These are phyloP conservation scores for Yamadazyma phyllophila DNA, from an alignment of 805 yeast species.

Conservation along the genomic window DNA sequence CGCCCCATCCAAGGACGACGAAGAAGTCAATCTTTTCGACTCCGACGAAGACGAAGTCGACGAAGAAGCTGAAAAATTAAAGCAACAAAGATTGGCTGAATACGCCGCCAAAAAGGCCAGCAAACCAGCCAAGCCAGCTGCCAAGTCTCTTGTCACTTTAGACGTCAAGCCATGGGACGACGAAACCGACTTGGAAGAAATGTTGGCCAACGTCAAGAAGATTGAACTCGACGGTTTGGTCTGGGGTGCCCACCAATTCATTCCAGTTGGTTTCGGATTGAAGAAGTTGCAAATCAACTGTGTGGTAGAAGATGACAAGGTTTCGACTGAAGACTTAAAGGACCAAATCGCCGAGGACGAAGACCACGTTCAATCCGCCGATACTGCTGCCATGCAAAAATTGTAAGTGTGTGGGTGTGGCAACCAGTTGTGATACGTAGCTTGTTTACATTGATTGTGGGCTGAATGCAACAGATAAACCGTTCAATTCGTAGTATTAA, in stretches of 20 bases:
- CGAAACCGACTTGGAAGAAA: constrained; percentile 90
- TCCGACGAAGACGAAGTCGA: constrained; percentile 93
- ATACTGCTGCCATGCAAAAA: constrained; percentile 97
- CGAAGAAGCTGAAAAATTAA: constrained; percentile 94
- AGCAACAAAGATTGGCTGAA: constrained; percentile 96
- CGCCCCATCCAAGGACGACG: constrained; percentile 59
- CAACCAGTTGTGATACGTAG: too few relatives aligned
- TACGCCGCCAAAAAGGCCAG: constrained; percentile 97
- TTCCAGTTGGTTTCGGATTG: constrained; percentile 99
- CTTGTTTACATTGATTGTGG: too few relatives aligned
- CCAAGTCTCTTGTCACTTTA: constrained; percentile 93
- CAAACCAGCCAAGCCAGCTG: constrained; percentile 97
- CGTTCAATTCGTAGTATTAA: too few relatives aligned
- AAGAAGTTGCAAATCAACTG: constrained; percentile 98
- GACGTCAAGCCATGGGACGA: constrained; percentile 99
- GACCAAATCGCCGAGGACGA: constrained; percentile 80
- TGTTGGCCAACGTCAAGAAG: constrained; percentile 82
- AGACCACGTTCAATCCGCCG: constrained; percentile 99
- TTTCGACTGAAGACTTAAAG: constrained; percentile 88
- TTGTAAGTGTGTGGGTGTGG: constrained; percentile 48
- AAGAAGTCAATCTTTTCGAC: constrained; percentile 93
- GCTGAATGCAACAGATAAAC: too few relatives aligned
- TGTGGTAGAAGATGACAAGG: constrained; percentile 96
- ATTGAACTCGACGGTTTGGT: constrained; percentile 87
- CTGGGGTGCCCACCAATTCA: constrained; percentile 97